These are phyloP conservation scores for Biscutella laevigata DNA, from an alignment of 441 rosid genomes.

Conservation along the genomic window DNA sequence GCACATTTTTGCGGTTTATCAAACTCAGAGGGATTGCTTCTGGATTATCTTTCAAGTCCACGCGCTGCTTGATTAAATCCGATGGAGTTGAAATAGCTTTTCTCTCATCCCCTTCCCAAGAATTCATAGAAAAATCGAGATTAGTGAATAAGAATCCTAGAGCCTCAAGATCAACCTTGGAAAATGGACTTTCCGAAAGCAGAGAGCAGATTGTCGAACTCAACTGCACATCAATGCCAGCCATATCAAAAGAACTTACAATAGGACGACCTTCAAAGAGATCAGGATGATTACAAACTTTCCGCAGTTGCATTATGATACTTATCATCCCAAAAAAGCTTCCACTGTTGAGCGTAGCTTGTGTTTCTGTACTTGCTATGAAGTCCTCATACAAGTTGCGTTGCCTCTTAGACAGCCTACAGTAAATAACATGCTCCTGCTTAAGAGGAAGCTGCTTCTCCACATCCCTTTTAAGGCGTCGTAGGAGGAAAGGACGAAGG, in stretches of 20 bases:
- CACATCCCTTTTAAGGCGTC: constrained; percentile 95
- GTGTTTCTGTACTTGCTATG: constrained; percentile 98
- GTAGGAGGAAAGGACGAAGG: constrained; percentile 95
- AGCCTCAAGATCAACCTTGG: constrained; percentile 50
- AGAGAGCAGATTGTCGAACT: constrained; percentile 69
- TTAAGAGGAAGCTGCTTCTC: constrained; percentile 97
- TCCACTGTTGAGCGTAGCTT: constrained; percentile 90
- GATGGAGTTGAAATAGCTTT: constrained; percentile 72
- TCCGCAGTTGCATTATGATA: constrained; percentile 98
- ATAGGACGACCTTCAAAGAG: constrained; percentile 99
- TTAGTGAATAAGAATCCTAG: constrained; percentile 79
- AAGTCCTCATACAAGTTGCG: constrained; percentile 98
- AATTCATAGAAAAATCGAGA: constrained; percentile 67
- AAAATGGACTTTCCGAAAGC: constrained; percentile 56
- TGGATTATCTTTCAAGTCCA: constrained; percentile 27
- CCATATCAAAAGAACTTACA: constrained; percentile 94
- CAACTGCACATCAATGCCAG: constrained; percentile 66
- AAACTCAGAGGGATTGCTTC: constrained; percentile 38
- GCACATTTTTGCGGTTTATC: constrained; percentile 33
- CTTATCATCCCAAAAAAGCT: constrained; percentile 99
- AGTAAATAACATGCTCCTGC: constrained; percentile 86
- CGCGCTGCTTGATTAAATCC: constrained; percentile 48
- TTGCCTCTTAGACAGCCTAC: constrained; percentile 96
- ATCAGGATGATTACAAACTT: constrained; percentile 99
- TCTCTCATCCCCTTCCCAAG: constrained; percentile 88